Base-by-base conservation (phyloP, 2,329 filamentous ascomycete species). In the Stylonectria norvegica region DNA sequence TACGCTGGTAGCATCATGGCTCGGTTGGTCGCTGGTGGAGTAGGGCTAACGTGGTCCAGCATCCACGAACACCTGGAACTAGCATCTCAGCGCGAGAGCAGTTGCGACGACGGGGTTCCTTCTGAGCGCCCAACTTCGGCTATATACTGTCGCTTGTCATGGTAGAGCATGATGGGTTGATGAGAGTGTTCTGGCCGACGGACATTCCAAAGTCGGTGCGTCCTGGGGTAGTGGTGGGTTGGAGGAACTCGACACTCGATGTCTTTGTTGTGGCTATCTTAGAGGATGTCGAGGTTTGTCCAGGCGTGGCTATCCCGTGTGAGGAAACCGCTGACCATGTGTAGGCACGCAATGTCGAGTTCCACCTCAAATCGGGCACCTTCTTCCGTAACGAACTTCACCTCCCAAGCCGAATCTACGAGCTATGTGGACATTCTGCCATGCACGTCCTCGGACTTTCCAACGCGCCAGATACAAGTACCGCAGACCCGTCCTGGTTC, bases 121-220 rank as follows among this genome's bases (percentile, higher is more conserved):
- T 98, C 68, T 97, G 79, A 76, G 48, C 52, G 53, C 27, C 22
- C 20, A 55, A 53, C 41, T 41, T 39, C 34, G 37, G 39, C 38
- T 36, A 39, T 8, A 54, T 52, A 57, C 48, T 47, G 54, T 55
- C 54, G 55, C 60, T 61, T 69, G 77, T 74, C 75, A 83, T 83
- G 79, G 72, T 78, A 72, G 78, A 79, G 70, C 75, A 81, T 75
- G 79, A 93, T 87, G 90, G 87, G 60, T 75, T 97, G 73, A 89
- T 97, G 83, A 89, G 93, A 73, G 83, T 98, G 71, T 97, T 98
- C 72, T 98, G 93, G 93, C 94, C 93, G 58, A 86, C 86, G 59
- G 90, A 95, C 69, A 81, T 88, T 59, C 76, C 79, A 39, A 77
- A 75, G 64, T 86, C 83, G 40, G 78, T 81, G 53, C 74, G 79